Evolutionary conservation across 2,329 filamentous ascomycete genomes (phyloP), one percentile per base, ranked within the genome.

Genomic region (Colletotrichum sp.): DNA sequence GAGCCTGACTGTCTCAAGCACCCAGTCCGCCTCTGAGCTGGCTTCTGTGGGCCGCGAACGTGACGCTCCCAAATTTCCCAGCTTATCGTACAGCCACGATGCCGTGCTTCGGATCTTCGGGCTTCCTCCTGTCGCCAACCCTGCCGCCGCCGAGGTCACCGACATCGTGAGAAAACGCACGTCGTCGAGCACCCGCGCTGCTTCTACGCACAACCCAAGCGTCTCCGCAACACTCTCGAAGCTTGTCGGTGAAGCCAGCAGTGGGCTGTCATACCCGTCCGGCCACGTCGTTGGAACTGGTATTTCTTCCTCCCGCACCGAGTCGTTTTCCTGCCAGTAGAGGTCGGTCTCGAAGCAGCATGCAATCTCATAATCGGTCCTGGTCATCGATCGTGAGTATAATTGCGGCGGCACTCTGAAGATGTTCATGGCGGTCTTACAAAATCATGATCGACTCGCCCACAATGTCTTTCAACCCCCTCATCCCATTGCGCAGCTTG

Each of bases 331-430:
- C 15, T 81, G 79, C 28, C 82, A 76, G 74, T 79, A 80, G 18
- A 81, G 78, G 26, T 81, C 80, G 26, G 77, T 78, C 72, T 84
- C 82, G 69, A 81, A 81, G 39, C 80, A 80, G 64, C 79, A 80
- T 10, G 82, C 80, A 26, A 83, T 77, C 68, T 82, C 80, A 59
- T 81, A 83, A 69, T 84, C 82, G 34, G 80, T 81, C 16, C 82
- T 82, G 68, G 24, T 12, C 10, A 48, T 22, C 24, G 1, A 55
- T 71, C 16, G 15, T 62, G 8, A 34, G 64, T 48, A 68, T 12
- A 8, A 30, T 52, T 36, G 12, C 18, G 16, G 22, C n/a, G 15
- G 9, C 48, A 18, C 24, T 6, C 12, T 34, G 48, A 28, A 4
- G 26, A 8, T 24, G 62, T 13, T 63, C 3, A 18, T 9, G 39